phyloP scores from a whole-genome alignment of 257 asterid species.

The Craterostigma plantagineum region DNA sequence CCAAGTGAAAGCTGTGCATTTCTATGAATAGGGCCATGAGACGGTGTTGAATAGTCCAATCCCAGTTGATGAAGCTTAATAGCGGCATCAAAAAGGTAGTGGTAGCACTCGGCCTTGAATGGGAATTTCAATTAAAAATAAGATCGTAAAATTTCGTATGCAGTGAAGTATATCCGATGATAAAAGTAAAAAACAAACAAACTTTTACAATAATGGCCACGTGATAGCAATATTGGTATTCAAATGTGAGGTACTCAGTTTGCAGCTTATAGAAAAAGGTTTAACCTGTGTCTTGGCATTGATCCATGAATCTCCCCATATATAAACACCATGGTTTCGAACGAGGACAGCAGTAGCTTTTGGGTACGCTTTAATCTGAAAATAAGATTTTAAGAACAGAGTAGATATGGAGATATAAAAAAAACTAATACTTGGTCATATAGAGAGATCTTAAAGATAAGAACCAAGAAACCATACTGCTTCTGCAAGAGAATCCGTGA shows the following conservation, averaged over 20 bases:
- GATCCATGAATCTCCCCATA: constrained; percentile 97
- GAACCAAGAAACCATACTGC: constrained; percentile 32
- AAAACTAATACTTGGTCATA: neutral
- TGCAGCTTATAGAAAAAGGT: no score
- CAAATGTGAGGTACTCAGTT: neutral
- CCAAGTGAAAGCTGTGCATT: constrained; percentile 9
- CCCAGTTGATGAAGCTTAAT: constrained; percentile 88
- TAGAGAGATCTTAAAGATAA: no score
- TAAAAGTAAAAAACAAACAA: neutral
- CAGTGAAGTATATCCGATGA: neutral
- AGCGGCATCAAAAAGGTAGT: constrained; percentile 96
- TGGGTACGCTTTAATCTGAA: constrained; percentile 76
- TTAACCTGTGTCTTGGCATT: constrained; percentile 81
- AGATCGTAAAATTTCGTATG: neutral
- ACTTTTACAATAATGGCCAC: neutral
- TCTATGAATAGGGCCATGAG: constrained; percentile 43
- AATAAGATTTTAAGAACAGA: constrained; percentile 1
- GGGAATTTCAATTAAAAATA: constrained; percentile 3
- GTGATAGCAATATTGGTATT: neutral
- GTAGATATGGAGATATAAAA: neutral
- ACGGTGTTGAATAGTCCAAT: constrained; percentile 73
- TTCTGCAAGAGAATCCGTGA: constrained; percentile 72
- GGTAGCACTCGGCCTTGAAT: constrained; percentile 84
- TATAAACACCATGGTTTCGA: constrained; percentile 76
- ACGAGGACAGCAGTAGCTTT: constrained; percentile 89